A percentile compares a stretch with the other conserved stretches of the same genome.
phyloP scores from a whole-genome alignment of 1,284 basidiomycete species.

The Xanthoconium separans region DNA sequence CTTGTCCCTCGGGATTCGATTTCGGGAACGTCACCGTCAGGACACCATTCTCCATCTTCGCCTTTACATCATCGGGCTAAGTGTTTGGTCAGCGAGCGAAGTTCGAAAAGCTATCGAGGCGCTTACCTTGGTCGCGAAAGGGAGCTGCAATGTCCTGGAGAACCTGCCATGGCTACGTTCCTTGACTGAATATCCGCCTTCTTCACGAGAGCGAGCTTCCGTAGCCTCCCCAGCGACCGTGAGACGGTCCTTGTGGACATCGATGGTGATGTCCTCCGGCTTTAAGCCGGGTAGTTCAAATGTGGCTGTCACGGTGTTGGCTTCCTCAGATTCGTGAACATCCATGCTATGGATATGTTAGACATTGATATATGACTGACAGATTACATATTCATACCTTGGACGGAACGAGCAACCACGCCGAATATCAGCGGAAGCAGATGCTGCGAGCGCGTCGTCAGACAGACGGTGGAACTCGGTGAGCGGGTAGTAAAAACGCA shows the following conservation, averaged over 20 bases:
- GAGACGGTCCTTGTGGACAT: conserved; percentile 38
- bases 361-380: too few relatives aligned
- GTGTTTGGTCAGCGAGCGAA: not conserved
- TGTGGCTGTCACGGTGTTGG: not conserved
- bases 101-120: not conserved
- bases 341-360: too few relatives aligned
- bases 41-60: not conserved
- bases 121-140: conserved; percentile 36
- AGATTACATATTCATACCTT: not conserved
- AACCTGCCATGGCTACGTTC: conserved; percentile 39
- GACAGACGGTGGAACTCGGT: not conserved
- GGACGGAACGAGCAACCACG: not conserved
- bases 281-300: conserved; percentile 42
- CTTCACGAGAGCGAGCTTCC: conserved; percentile 18
- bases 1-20: not conserved
- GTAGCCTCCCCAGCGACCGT: conserved; percentile 37
- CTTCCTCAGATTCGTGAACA: not conserved
- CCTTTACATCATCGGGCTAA: conserved; percentile 11
- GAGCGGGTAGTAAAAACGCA: not conserved
- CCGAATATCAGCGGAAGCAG: not conserved
- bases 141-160: conserved; percentile 9
- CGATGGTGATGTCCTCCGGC: conserved; percentile 40
- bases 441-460: not conserved
- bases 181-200: conserved; percentile 35
- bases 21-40: conserved; percentile 20